These are phyloP conservation scores for Gentiana dahurica DNA, from an alignment of 257 asterid genomes.

Conservation along the genomic window DNA sequence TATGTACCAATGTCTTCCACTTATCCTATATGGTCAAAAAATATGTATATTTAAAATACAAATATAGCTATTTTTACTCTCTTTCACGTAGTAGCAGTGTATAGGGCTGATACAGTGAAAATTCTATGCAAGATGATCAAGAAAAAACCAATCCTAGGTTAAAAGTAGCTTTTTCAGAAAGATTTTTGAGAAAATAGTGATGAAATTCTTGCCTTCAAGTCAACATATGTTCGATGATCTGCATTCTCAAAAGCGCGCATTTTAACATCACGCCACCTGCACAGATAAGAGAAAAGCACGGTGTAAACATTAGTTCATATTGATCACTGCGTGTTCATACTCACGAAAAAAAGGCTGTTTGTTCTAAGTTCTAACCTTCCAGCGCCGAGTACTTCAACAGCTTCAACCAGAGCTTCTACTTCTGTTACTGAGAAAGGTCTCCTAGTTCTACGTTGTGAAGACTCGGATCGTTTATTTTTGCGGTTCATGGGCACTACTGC, in stretches of 20 bases:
- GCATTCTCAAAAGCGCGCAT: conserved; percentile 75
- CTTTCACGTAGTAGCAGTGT: no score
- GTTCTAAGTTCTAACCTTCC: conserved; percentile 47
- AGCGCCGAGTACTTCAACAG: conserved; percentile 82
- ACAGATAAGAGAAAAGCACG: conserved; percentile 1
- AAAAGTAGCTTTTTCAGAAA: not conserved
- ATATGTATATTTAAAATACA: no score
- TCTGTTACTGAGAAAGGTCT: conserved; percentile 81
- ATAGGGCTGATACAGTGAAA: no score
- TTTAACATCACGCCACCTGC: conserved; percentile 96
- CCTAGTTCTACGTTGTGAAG: conserved; percentile 76
- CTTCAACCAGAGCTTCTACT: conserved; percentile 88
- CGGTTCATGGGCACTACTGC: conserved; percentile 39
- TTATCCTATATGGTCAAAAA: conserved; percentile 40
- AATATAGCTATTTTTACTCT: no score
- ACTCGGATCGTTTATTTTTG: conserved; percentile 45
- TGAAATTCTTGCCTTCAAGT: conserved; percentile 51
- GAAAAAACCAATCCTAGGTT: no score
- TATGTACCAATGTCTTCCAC: conserved; percentile 84
- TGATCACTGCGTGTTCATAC: no score
- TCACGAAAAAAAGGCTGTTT: not conserved
- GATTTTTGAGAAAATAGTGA: no score
- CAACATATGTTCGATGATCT: conserved; percentile 87
- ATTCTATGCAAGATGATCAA: no score
- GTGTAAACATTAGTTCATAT: no score